Base-by-base conservation (phyloP, 2,329 filamentous ascomycete genomes). In the Massarina eburnea region DNA sequence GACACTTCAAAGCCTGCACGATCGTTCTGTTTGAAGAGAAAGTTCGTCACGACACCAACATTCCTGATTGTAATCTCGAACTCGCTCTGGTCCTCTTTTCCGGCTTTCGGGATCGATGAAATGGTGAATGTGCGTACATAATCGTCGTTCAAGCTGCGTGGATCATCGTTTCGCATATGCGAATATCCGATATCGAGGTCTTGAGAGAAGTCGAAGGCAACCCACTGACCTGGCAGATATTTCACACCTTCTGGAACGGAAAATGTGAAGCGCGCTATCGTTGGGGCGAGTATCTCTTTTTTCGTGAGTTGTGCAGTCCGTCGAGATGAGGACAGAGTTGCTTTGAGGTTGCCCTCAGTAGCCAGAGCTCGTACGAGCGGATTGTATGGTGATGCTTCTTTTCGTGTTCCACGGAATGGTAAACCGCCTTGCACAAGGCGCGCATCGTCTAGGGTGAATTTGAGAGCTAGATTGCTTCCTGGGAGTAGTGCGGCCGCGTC, bases 121-220 rank as follows among this genome's bases (percentile, higher is more conserved):
- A 95, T 79, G 2, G 90, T 95, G 61, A 95, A 95, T 0, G 89
- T 95, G 21, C 90, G 77, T 4, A 94, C 76, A 51, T 83, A 91
- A 63, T 96, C 89, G 62, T 95, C 90, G 58, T 95, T 96, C 14
- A 95, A 67, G 56, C 83, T 88, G 52, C 79, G 78, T 4, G 90
- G 90, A 54, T 95, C 89, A 46, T 87, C 82, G 52, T 95, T 85
- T 2, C 83, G 77, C 90, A 95, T 95, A 64, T 95, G 91, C 39
- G 79, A 81, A 67, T 90, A 95, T 1, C 90, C 90, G 9, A 76
- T 67, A 52, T 87, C 82, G 1, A 95, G 73, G 57, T 91, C 84
- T 0, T 76, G 66, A 10, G 78, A 75, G 59, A 95, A 91, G 49
- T 88, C 84, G 2, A 95, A 69, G 1, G 88, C 90, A 15, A 88